These are phyloP conservation scores for Zychaea mexicana DNA, from an alignment of 371 early-diverging fungal genomes.

Conservation along the genomic window DNA sequence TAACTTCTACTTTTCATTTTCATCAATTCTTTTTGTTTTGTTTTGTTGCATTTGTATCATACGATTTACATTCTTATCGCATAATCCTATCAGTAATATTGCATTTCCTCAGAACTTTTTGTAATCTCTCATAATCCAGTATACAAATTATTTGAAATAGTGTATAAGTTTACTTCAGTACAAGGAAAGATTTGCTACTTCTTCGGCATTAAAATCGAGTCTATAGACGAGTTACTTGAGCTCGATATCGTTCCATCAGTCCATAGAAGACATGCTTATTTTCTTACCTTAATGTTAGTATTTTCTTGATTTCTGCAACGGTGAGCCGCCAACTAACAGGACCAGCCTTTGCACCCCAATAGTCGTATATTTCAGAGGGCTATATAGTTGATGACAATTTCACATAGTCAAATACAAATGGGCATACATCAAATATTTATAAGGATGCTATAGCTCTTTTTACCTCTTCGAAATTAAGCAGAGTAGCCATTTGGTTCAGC, in stretches of 20 bases:
- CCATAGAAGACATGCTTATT: too few relatives aligned
- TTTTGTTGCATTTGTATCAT: too few relatives aligned
- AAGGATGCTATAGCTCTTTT: too few relatives aligned
- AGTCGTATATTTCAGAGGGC: constrained; percentile 71
- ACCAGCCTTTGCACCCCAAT: constrained; percentile 63
- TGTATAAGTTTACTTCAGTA: not conserved
- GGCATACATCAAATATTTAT: too few relatives aligned
- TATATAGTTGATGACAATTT: too few relatives aligned
- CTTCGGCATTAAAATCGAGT: constrained; percentile 51
- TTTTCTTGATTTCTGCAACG: constrained; percentile 62
- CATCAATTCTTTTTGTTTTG: not conserved
- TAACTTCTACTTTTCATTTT: too few relatives aligned
- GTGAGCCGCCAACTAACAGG: constrained; percentile 39
- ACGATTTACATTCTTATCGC: too few relatives aligned
- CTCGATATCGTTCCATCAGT: too few relatives aligned
- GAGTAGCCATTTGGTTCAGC: constrained; percentile 78
- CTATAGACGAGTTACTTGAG: constrained; percentile 29
- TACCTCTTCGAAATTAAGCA: constrained; percentile 80
- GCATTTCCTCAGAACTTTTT: too few relatives aligned
- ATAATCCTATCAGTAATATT: too few relatives aligned
- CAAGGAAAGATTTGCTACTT: constrained; percentile 42
- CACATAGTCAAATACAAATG: not conserved
- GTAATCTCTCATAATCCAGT: too few relatives aligned
- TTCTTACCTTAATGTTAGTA: constrained; percentile 53
- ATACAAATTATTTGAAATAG: too few relatives aligned